Percentiles rank a stretch among this genome's conserved stretches.
Conservation (phyloP, 306 rosid genomes). For the Oemleria cerasiformis region DNA sequence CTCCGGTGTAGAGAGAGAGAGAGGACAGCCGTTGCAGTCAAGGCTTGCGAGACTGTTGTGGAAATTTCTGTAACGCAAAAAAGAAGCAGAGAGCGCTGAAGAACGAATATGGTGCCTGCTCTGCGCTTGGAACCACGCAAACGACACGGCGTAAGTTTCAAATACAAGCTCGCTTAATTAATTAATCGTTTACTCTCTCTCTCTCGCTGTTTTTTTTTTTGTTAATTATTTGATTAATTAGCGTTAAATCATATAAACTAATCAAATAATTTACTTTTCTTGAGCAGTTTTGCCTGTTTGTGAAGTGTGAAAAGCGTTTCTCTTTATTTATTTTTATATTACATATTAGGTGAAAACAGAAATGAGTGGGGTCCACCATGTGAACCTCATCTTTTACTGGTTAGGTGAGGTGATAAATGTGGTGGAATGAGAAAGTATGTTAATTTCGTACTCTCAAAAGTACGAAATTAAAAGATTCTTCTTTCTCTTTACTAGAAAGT, state of each 20-base stretch:
- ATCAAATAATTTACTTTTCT: neutral
- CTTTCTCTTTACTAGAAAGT: neutral
- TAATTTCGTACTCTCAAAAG: constrained; percentile 17
- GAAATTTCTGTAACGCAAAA: neutral
- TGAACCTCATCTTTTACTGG: neutral
- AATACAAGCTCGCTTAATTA: constrained; percentile 14
- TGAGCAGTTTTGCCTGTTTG: neutral
- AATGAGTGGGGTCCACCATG: neutral
- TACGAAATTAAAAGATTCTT: neutral
- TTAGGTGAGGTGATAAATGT: neutral
- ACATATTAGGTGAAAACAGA: neutral
- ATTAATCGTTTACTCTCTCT: neutral
- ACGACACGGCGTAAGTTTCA: constrained; percentile 15
- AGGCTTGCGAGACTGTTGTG: neutral
- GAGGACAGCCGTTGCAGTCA: neutral
- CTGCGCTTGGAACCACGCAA: constrained; percentile 5
- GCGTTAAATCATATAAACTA: neutral
- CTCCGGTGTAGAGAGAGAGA: constrained; percentile 2
- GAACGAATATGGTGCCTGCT: neutral
- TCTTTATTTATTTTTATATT: neutral
- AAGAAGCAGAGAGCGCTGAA: neutral
- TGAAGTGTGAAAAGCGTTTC: neutral
- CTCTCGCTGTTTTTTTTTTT: neutral
- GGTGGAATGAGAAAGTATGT: constrained; percentile 6
- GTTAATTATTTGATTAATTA: too few species aligned